Evolutionary conservation across 305 asterid species (phyloP).

Genomic region (Petunia hybrid): DNA sequence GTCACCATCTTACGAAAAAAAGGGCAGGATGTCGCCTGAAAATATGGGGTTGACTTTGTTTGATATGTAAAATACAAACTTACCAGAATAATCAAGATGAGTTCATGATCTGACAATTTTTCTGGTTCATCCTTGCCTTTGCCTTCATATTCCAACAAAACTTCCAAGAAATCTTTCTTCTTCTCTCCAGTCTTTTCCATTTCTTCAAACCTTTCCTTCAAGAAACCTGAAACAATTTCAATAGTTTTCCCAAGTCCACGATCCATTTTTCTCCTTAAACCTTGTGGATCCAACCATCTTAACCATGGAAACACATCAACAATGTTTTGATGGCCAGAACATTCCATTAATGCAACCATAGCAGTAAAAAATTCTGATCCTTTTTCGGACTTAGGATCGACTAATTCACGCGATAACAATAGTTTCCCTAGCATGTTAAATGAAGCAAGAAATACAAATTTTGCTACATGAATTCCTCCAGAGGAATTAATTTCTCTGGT

Average conservation of each 20-base stretch:
- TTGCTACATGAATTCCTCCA: conserved; percentile 46
- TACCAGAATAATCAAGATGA: conserved; percentile 62
- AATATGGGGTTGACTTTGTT: too few species aligned
- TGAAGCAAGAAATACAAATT: conserved; percentile 56
- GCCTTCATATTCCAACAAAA: conserved; percentile 49
- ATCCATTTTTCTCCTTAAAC: conserved; percentile 50
- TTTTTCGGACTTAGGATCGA: conserved; percentile 48
- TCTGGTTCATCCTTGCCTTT: conserved; percentile 43
- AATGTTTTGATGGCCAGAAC: conserved; percentile 62
- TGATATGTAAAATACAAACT: conserved; percentile 5
- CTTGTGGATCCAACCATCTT: conserved; percentile 62
- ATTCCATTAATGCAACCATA: conserved; percentile 60
- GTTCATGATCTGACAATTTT: conserved; percentile 48
- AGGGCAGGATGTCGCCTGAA: too few species aligned
- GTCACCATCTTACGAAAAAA: too few species aligned
- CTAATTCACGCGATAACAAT: conserved; percentile 59
- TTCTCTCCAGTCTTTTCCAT: conserved; percentile 24
- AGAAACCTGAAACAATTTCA: conserved; percentile 51
- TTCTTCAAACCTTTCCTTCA: conserved; percentile 49
- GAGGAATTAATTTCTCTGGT: background rate
- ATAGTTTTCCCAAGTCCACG: conserved; percentile 51
- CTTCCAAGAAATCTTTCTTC: conserved; percentile 61
- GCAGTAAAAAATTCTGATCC: conserved; percentile 59
- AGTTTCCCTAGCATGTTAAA: conserved; percentile 66
- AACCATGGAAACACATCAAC: conserved; percentile 61